Conservation (phyloP, 1,139 yeast species). For the Spencermartinsiella ligniputridi region DNA sequence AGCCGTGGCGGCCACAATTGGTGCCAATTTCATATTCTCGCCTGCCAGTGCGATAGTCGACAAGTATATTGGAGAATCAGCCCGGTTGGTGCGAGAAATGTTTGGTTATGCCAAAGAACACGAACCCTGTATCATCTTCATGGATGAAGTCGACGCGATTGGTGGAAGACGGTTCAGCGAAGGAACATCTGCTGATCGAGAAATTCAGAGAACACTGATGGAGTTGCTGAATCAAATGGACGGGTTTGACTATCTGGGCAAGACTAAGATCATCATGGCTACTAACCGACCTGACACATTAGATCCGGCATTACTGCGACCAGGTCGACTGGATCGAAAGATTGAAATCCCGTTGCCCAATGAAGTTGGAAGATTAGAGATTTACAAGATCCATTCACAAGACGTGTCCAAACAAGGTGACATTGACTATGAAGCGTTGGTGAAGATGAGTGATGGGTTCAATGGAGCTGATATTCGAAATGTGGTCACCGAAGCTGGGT, state of each 20-base stretch:
- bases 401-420: constrained; percentile 90
- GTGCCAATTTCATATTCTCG: constrained; percentile 94
- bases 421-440: constrained; percentile 94
- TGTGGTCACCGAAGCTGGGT: constrained; percentile 98
- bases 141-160: constrained; percentile 99
- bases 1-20: constrained; percentile 98
- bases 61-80: constrained; percentile 97
- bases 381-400: constrained; percentile 89
- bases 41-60: constrained; percentile 99
- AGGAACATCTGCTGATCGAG: constrained; percentile 99
- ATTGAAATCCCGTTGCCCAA: constrained; percentile 95
- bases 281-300: constrained; percentile 98
- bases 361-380: constrained; percentile 92
- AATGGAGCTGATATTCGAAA: constrained; percentile 99
- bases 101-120: constrained; percentile 97
- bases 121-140: constrained; percentile 96
- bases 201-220: constrained; percentile 97
- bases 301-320: constrained; percentile 98
- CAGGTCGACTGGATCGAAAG: constrained; percentile 96
- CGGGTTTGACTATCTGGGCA: constrained; percentile 96
- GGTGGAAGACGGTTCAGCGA: constrained; percentile 98
- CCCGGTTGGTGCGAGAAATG: constrained; percentile 96
- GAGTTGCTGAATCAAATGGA: constrained; percentile 98
- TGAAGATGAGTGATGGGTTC: constrained; percentile 97
- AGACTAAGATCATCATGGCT: constrained; percentile 98